These are phyloP conservation scores for Penicillium atrosanguineum DNA, from an alignment of 495 filamentous ascomycete species.

Conservation along the genomic window DNA sequence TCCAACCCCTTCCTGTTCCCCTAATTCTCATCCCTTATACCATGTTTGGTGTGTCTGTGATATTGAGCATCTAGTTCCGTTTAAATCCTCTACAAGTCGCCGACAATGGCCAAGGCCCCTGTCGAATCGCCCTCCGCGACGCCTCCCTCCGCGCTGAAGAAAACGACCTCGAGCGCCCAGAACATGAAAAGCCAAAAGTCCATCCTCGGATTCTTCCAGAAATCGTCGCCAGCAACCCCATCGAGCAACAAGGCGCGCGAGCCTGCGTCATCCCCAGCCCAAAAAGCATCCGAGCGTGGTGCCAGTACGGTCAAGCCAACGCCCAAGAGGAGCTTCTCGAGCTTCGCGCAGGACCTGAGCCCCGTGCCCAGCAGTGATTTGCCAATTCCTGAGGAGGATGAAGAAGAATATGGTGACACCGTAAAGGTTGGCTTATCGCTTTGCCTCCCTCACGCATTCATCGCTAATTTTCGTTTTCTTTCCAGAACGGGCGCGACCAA, in stretches of 20 bases:
- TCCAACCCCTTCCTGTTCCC: background rate
- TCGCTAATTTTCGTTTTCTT: conserved; percentile 10
- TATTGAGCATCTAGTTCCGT: background rate
- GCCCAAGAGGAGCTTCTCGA: conserved; percentile 37
- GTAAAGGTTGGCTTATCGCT: conserved; percentile 19
- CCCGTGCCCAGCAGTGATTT: conserved; percentile 83
- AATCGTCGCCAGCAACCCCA: conserved; percentile 51
- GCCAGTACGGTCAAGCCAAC: conserved; percentile 25
- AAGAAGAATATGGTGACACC: conserved; percentile 23
- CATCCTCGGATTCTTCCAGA: conserved; percentile 85
- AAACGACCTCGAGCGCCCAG: conserved; percentile 45
- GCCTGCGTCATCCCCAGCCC: conserved; percentile 42
- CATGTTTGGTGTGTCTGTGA: conserved; percentile 3
- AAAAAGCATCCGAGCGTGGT: conserved; percentile 37
- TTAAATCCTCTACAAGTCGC: conserved; percentile 7
- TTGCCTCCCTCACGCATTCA: background rate
- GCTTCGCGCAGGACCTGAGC: conserved; percentile 53
- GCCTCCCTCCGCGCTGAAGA: conserved; percentile 38
- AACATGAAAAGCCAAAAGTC: conserved; percentile 71
- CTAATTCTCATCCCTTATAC: background rate
- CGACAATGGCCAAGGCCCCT: conserved; percentile 37
- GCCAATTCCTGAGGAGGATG: conserved; percentile 36
- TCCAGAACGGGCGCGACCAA: conserved; percentile 18
- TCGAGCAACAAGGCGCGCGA: conserved; percentile 31
- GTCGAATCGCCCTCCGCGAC: conserved; percentile 42